A percentile compares a stretch with the other conserved stretches of the same genome.
Evolutionary conservation across 257 asterid species (phyloP).

Genomic region (Haberlea rhodopensis): DNA sequence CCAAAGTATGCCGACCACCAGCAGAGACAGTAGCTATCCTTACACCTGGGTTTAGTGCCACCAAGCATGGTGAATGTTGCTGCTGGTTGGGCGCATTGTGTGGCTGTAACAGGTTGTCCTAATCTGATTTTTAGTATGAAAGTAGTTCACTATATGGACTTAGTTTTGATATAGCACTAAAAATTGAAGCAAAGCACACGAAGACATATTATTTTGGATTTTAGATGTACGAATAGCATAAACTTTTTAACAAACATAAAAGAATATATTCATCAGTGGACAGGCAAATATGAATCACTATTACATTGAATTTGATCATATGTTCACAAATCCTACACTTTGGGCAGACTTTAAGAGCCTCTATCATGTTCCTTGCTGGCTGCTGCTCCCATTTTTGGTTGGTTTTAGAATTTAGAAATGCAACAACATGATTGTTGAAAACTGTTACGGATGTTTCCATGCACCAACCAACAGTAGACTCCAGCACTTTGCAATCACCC

Average conservation of each 20-base stretch:
- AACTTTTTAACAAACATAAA: no score
- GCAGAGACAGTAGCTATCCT: constrained; percentile 82
- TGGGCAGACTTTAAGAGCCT: neutral
- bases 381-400: no score
- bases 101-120: constrained; percentile 68
- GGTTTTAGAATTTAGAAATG: no score
- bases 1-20: constrained; percentile 95
- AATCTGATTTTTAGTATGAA: neutral
- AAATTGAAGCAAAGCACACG: neutral
- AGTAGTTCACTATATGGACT: constrained; percentile 3
- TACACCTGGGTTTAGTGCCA: constrained; percentile 74
- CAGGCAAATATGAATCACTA: neutral
- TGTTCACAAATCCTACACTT: neutral
- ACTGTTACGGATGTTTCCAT: no score
- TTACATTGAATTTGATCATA: neutral
- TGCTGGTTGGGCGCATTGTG: constrained; percentile 98
- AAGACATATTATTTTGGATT: neutral
- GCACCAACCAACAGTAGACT: no score
- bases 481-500: no score
- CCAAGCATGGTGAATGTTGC: constrained; percentile 80
- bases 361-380: no score
- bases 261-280: neutral
- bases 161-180: neutral
- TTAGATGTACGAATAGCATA: neutral
- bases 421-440: no score